A percentile compares a stretch with the other conserved stretches of the same genome.
Evolutionary conservation across 78 protist species (phyloP).

Genomic region (Chrysochromulina tobinii): DNA sequence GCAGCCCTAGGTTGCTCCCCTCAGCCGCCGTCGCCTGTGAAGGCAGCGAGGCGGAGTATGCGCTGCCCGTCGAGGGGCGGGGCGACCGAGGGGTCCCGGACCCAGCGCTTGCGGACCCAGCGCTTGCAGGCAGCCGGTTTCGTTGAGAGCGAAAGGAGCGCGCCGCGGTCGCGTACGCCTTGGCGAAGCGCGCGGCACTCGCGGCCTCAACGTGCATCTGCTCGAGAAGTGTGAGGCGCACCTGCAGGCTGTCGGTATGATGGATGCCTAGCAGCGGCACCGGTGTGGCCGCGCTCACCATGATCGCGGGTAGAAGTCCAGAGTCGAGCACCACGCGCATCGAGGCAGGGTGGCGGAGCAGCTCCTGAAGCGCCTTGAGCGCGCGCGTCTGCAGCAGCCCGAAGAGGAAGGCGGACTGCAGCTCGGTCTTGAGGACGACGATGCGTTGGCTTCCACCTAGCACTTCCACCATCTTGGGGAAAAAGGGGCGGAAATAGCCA

Average conservation of each 20-base stretch:
- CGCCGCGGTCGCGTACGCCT: background rate
- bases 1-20: background rate
- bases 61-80: background rate
- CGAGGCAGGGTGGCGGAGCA: background rate
- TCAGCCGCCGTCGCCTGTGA: background rate
- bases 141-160: background rate
- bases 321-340: background rate
- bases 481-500: background rate
- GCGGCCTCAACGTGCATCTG: conserved; percentile 9
- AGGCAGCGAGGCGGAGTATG: background rate
- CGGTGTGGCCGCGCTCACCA: background rate
- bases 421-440: background rate
- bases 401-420: background rate
- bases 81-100: no score
- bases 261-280: conserved; percentile 7
- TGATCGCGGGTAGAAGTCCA: background rate
- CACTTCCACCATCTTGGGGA: background rate
- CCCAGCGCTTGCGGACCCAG: no score
- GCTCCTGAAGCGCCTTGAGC: conserved; percentile 1
- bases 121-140: no score
- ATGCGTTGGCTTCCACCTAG: no score
- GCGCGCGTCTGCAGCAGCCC: conserved; percentile 22
- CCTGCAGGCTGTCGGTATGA: background rate
- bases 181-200: background rate
- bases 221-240: background rate